These are phyloP conservation scores for Atalantia buxifolia DNA, from an alignment of 345 rosid genomes.

Conservation along the genomic window DNA sequence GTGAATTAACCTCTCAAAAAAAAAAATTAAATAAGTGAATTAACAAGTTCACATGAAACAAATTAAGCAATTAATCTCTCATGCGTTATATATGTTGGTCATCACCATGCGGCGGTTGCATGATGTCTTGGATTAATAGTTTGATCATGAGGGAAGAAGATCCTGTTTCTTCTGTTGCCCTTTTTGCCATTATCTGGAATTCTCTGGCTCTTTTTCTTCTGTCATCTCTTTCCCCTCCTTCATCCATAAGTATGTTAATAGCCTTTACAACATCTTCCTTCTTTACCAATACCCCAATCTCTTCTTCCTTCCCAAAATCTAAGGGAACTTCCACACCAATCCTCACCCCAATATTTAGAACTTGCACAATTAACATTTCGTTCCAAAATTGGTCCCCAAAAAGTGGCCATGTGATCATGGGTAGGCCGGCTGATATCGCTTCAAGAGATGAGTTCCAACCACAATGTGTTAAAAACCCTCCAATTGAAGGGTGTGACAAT, in stretches of 20 bases:
- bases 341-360: slow-evolving; percentile 19
- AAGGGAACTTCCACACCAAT: slow-evolving; percentile 16
- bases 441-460: slow-evolving; percentile 35
- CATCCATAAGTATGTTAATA: slow-evolving; percentile 18
- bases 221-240: slow-evolving; percentile 19
- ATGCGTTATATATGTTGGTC: no score
- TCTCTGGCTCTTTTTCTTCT: slow-evolving; percentile 25
- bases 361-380: slow-evolving; percentile 26
- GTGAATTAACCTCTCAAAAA: no score
- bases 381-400: slow-evolving; percentile 31
- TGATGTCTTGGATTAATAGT: no score
- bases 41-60: no score
- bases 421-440: slow-evolving; percentile 24
- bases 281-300: slow-evolving; percentile 18
- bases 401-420: slow-evolving; percentile 33
- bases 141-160: slow-evolving; percentile 16
- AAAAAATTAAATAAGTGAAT: no score
- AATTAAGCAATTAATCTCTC: no score
- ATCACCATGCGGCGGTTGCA: no score
- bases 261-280: slow-evolving; percentile 19
- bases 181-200: slow-evolving; percentile 21
- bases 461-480: slow-evolving; percentile 36
- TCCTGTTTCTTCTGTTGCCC: slow-evolving; percentile 23
- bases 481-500: slow-evolving; percentile 32
- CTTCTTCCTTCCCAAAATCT: slow-evolving; percentile 19